Conservation (phyloP, 371 early-diverging fungal genomes). For the Capillidium heterosporum region DNA sequence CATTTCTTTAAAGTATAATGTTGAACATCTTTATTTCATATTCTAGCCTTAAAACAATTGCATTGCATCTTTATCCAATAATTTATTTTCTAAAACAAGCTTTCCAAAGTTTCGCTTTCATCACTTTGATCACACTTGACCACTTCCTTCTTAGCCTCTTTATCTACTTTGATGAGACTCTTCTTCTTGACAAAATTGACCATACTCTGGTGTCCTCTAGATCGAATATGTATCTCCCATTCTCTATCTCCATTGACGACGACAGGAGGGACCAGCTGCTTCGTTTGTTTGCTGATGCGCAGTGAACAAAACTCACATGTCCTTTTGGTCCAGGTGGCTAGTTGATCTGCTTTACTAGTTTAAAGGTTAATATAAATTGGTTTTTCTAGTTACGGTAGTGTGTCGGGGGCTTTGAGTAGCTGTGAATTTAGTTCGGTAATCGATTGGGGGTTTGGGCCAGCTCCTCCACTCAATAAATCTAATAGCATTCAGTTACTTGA, state of each 20-base stretch:
- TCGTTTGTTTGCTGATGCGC: conserved; percentile 8
- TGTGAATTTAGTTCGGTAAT: too few relatives aligned
- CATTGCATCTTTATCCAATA: too few relatives aligned
- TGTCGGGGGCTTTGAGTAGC: too few relatives aligned
- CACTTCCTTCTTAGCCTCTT: too few relatives aligned
- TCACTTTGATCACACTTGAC: too few relatives aligned
- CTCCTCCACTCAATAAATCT: conserved; percentile 17
- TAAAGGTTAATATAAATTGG: too few relatives aligned
- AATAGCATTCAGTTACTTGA: neutral
- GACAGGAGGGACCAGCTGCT: conserved; percentile 15
- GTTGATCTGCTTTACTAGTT: neutral
- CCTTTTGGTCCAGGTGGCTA: conserved; percentile 6
- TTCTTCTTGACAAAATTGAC: neutral
- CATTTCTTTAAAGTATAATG: too few relatives aligned
- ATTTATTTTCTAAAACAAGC: too few relatives aligned
- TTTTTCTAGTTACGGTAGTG: neutral
- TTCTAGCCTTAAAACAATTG: too few relatives aligned
- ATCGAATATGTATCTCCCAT: conserved; percentile 40
- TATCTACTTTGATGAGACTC: neutral
- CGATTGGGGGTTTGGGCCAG: conserved; percentile 11
- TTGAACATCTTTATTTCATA: too few relatives aligned
- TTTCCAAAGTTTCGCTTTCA: too few relatives aligned
- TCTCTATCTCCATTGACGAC: conserved; percentile 46
- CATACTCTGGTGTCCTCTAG: conserved; percentile 34
- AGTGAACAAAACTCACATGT: neutral